phyloP scores from a whole-genome alignment of 345 rosid genomes.

The Luvunga scandens region DNA sequence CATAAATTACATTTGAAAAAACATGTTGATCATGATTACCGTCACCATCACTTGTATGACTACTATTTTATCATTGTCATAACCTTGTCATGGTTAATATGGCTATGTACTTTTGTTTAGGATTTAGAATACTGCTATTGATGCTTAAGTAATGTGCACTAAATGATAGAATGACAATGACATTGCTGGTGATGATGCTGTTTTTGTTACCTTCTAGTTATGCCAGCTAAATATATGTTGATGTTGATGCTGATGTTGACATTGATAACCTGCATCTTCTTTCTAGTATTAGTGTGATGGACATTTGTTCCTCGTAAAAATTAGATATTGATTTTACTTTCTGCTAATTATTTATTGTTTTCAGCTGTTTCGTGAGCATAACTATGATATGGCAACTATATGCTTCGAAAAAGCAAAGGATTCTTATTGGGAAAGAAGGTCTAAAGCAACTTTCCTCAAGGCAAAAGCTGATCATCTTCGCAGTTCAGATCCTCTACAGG shows the following conservation, averaged over 20 bases:
- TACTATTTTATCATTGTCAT: neutral
- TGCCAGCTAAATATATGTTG: neutral
- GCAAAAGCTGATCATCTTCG: slow-evolving; percentile 36
- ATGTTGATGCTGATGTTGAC: neutral
- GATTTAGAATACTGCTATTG: neutral
- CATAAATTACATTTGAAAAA: neutral
- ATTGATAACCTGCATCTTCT: neutral
- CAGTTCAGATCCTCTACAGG: slow-evolving; percentile 32
- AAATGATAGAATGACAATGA: neutral
- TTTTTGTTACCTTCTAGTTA: neutral
- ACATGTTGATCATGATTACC: neutral
- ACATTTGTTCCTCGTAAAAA: neutral
- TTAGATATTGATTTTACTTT: neutral
- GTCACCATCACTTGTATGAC: too few relatives aligned
- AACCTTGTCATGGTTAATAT: neutral
- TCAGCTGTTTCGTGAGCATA: slow-evolving; percentile 43
- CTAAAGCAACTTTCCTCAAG: slow-evolving; percentile 41
- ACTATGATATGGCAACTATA: slow-evolving; percentile 43
- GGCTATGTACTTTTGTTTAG: neutral
- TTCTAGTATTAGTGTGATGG: neutral
- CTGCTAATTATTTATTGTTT: neutral
- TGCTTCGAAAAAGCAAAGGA: slow-evolving; percentile 53
- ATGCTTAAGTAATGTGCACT: neutral
- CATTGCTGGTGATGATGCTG: neutral
- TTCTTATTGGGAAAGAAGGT: slow-evolving; percentile 32